Evolutionary conservation across 306 rosid species (phyloP), one percentile per base, ranked within the genome.

Genomic region (Cicer pinnatifidum): DNA sequence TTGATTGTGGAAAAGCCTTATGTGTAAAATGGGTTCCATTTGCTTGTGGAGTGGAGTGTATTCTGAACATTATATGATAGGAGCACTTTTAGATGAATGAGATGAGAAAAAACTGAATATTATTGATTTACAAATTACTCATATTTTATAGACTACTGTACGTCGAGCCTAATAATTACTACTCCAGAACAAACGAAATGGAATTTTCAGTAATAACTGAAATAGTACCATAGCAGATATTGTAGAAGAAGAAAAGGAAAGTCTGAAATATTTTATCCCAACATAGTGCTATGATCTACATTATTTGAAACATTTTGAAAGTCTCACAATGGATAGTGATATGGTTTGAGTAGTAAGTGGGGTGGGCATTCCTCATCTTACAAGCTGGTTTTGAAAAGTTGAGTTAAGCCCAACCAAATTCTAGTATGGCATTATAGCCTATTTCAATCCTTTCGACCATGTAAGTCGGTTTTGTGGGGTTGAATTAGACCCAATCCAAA

Each of bases 1-100:
- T 64, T 64, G 64, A 40, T 75, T 68, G 20, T 67, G 75, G 63
- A 56, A 58, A 73, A 77, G 65, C 56, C 48, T 64, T 51, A 1
- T 7, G 69, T 78, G 50, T 10, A 66, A 28, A 13, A 19, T 2
- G 62, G 73, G 39, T 33, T 43, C 35, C 69, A 23, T 74, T 73
- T 77, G 41, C 59, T 51, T 15, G 28, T 47, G 16, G 43, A 67
- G 53, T 23, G 35, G 35, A 28, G 33, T 79, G 64, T 61, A 73
- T 50, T 23, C 52, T 33, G 35, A 43, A 65, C 44, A 54, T 63
- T 48, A 16, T 39, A 54, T 63, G 56, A 8, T 28, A 47, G 40
- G 75, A 52, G 39, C 13, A 56, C 15, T 10, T 37, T 52, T 6
- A 54, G 47, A 37, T 61, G 28, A 38, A 38, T 38, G 67, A 61